Base-by-base conservation (phyloP, 2,329 filamentous ascomycete species). In the Grosmannia clavigera region DNA sequence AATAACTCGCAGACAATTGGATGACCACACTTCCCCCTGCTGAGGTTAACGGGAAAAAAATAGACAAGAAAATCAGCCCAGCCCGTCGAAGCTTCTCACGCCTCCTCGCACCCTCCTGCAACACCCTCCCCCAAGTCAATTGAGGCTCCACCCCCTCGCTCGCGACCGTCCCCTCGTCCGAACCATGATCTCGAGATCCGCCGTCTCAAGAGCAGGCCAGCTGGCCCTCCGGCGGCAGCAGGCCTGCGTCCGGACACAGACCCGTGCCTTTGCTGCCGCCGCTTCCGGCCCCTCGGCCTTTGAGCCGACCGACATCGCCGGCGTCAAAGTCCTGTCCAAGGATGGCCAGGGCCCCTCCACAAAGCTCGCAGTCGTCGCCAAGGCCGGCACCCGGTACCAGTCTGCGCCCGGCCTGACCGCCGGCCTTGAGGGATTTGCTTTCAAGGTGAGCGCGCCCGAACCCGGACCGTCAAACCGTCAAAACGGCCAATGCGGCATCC, bases 351-450 rank as follows among this genome's bases (percentile, higher is more conserved):
- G 90, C 65, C 89, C 91, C 66, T 95, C 92, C 64, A 91, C 92
- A 64, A 95, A 90, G 71, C 82, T 99, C 66, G 91, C 92, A 60
- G 76, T 99, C 66, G 90, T 99, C 72, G 85, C 92, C 67, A 96
- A 95, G 81, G 94, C 91, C 65, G 94, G 94, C 70, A 95, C 92
- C 65, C 83, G 94, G 75, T 97, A 92, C 76, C 86, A 99, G 80
- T 83, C 89, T 65, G 81, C 88, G 67, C 94, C 94, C 64, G 94
- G 94, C 66, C 82, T 96, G 74, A 87, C 92, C 65, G 87, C 92
- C 71, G 92, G 88, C 61, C 82, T 99, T 66, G 88, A 94, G 79
- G 88, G 90, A 74, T 99, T 95, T 79, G 92, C 95, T 66, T 99
- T 96, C 85, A 95, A 95, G 89, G 94, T 91, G 74, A 68, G 76